Evolutionary conservation across 768 basidiomycete genomes (phyloP).

Genomic region (Suillus lakei): DNA sequence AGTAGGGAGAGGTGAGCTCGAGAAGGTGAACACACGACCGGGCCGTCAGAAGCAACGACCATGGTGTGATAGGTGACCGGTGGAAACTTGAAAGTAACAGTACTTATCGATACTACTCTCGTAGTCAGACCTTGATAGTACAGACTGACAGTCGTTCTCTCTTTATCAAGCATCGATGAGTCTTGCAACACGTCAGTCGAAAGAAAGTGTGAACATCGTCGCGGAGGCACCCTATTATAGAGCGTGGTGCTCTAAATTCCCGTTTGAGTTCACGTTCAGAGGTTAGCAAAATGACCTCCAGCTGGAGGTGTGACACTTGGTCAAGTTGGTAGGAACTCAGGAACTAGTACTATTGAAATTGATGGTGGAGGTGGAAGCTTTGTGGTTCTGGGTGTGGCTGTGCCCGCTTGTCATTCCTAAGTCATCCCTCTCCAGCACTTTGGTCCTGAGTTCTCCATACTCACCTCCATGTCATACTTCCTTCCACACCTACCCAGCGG

Average conservation of each 20-base stretch:
- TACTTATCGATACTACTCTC: no score
- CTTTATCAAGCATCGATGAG: not conserved
- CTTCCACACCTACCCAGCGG: conserved; percentile 88
- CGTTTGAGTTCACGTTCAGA: not conserved
- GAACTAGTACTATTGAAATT: no score
- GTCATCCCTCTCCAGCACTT: not conserved
- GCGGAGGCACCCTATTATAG: not conserved
- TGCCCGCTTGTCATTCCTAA: not conserved
- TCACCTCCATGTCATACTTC: conserved; percentile 79
- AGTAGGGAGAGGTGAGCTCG: no score
- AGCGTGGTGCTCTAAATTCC: not conserved
- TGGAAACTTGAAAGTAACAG: not conserved
- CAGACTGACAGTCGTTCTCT: no score
- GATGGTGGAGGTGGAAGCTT: not conserved
- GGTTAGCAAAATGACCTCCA: no score
- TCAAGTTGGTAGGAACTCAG: no score
- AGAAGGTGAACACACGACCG: no score
- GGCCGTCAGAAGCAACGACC: not conserved
- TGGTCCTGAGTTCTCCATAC: not conserved
- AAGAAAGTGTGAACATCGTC: not conserved
- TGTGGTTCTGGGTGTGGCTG: not conserved
- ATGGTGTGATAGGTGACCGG: not conserved
- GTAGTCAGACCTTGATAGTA: no score
- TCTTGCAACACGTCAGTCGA: not conserved
- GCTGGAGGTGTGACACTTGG: no score